Base-by-base conservation (phyloP, 805 yeast species). In the Wickerhamiella shivajii region DNA sequence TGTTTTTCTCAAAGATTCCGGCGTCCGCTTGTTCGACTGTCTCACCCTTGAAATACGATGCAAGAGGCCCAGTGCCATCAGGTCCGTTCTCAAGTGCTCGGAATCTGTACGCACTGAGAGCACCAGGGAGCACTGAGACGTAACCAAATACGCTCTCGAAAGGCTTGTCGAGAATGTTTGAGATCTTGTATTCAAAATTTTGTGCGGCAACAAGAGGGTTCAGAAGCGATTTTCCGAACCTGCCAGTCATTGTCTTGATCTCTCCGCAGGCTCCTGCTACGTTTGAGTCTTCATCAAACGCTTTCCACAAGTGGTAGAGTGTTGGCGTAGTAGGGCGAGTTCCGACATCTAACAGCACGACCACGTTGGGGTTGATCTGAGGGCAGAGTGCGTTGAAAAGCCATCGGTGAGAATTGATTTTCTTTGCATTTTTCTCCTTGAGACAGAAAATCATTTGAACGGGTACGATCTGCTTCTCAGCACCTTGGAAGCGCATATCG, bases 231-330 rank as follows among this genome's bases (percentile, higher is more conserved):
- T 60, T 48, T 69, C 96, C 83, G 18, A 74, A 77, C 46, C 74
- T 78, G 27, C 98, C 99, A 47, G 83, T 84, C 80, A 87, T 77
- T 0, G 97, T 83, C 41, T 78, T 78, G 51, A 90, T 85, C 55
- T 90, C 97, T 41, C 99, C 99, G 10, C 97, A 96, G 1, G 94
- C 98, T 42, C 99, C 99, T 0, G 95, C 99, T 34, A 90, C 94
- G 47, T 87, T 85, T 1, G 96, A 84, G 52, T 90, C 96, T 45
- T 74, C 68, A 55, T 90, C 98, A 55, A 90, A 90, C 0, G 95
- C 93, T 56, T 90, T 90, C 99, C 99, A 90, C 39, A 90, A 62
- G 46, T 87, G 90, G 50, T 90, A 92, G 17, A 87, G 63, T 0
- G 97, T 87, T 34, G 77, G 74, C 29, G 70, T 68, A 43, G 83